Conservation (phyloP, 768 basidiomycete genomes). For the Mycena latifolia region DNA sequence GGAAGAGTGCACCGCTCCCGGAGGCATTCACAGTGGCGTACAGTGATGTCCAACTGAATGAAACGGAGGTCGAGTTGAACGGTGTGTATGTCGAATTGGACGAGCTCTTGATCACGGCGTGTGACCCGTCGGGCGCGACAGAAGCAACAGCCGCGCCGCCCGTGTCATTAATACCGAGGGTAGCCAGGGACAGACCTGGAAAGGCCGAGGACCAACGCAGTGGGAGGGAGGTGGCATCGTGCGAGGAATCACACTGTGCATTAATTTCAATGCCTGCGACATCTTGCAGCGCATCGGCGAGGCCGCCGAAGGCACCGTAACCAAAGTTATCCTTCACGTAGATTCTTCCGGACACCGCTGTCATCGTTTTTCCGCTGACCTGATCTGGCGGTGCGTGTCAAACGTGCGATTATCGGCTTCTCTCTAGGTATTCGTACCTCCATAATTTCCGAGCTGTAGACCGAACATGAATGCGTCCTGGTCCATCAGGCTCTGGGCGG, state of each 20-base stretch:
- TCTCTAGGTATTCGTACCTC: not conserved
- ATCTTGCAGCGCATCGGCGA: slow-evolving; percentile 10
- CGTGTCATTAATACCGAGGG: not conserved
- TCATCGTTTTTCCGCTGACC: slow-evolving; percentile 5
- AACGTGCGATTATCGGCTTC: not conserved
- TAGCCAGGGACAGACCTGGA: not conserved
- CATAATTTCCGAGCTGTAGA: slow-evolving; percentile 6
- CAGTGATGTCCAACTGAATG: no score
- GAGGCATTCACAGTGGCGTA: slow-evolving; percentile 1
- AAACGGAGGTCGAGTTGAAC: no score
- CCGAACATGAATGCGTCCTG: slow-evolving; percentile 10
- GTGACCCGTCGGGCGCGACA: not conserved
- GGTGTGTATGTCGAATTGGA: not conserved
- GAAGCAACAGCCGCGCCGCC: not conserved
- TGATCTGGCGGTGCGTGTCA: slow-evolving; percentile 16
- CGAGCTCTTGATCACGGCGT: slow-evolving; percentile 11
- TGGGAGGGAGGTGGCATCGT: not conserved
- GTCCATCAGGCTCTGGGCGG: not conserved
- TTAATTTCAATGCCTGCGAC: slow-evolving; percentile 19
- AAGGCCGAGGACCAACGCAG: not conserved
- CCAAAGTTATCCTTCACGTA: slow-evolving; percentile 29
- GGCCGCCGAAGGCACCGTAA: slow-evolving; percentile 11
- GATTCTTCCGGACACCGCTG: slow-evolving; percentile 6
- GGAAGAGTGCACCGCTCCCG: slow-evolving; percentile 13
- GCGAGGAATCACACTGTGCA: slow-evolving; percentile 8